phyloP scores from a whole-genome alignment of 306 rosid genomes.

The Astragalus membranaceus region DNA sequence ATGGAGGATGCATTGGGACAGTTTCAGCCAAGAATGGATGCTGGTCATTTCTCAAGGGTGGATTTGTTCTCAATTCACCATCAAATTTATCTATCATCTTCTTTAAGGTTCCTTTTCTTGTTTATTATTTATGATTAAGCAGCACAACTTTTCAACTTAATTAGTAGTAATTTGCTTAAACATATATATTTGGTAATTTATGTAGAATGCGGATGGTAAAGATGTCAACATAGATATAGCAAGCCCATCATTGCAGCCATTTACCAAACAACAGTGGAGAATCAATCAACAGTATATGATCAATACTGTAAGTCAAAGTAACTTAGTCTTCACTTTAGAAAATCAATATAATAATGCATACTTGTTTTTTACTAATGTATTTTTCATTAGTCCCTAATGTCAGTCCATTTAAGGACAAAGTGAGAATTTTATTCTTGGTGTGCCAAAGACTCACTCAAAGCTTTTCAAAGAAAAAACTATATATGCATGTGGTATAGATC shows the following conservation, averaged over 20 bases:
- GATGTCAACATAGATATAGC: conserved; percentile 37
- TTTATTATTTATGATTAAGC: background rate
- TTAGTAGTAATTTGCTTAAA: background rate
- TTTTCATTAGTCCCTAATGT: too few relatives aligned
- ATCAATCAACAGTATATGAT: conserved; percentile 58
- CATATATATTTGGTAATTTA: background rate
- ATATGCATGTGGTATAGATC: background rate
- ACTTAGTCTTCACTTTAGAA: background rate
- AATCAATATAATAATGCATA: background rate
- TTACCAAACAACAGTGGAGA: conserved; percentile 62
- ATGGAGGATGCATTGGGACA: conserved; percentile 53
- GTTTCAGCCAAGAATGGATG: conserved; percentile 69
- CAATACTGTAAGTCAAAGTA: conserved; percentile 44
- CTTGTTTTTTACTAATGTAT: too few relatives aligned
- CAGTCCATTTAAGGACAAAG: too few relatives aligned
- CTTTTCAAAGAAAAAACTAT: too few relatives aligned
- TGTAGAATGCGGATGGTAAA: conserved; percentile 39
- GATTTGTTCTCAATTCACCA: conserved; percentile 45
- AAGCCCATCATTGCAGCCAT: conserved; percentile 73
- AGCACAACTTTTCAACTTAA: background rate
- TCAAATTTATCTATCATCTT: conserved; percentile 42
- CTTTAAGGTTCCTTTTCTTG: conserved; percentile 42
- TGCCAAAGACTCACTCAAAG: too few relatives aligned
- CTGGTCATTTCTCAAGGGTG: conserved; percentile 97
- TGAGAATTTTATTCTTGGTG: too few relatives aligned